A percentile compares a stretch with the other conserved stretches of the same genome.
These are phyloP conservation scores for Xylaria palmicola DNA, from an alignment of 495 filamentous ascomycete species.

Conservation along the genomic window DNA sequence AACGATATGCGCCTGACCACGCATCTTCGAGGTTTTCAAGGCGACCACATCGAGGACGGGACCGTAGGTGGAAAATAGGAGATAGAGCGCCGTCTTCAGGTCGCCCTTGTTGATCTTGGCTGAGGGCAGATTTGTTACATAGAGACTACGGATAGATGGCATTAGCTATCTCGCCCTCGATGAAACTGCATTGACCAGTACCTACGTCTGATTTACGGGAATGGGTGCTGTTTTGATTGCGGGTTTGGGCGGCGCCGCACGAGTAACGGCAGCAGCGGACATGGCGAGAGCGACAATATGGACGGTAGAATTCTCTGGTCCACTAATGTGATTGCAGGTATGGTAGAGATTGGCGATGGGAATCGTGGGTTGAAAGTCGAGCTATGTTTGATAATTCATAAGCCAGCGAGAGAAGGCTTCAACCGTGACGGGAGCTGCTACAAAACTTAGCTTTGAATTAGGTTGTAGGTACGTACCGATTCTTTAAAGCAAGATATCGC, in stretches of 20 bases:
- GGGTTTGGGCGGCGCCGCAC: constrained; percentile 23
- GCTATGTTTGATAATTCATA: background rate
- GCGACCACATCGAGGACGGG: constrained; percentile 92
- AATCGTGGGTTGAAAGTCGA: background rate
- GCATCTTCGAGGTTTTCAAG: constrained; percentile 83
- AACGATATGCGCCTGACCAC: constrained; percentile 91
- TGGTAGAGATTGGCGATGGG: background rate
- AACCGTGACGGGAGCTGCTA: background rate
- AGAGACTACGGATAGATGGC: constrained; percentile 57
- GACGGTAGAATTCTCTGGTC: background rate
- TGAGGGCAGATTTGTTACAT: constrained; percentile 77
- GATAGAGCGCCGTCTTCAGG: constrained; percentile 80
- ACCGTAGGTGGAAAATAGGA: constrained; percentile 90
- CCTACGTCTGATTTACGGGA: constrained; percentile 74
- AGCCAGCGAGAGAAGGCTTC: no score
- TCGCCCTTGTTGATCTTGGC: constrained; percentile 84
- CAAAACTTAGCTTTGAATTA: no score
- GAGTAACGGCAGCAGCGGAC: constrained; percentile 14
- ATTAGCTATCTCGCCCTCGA: constrained; percentile 32
- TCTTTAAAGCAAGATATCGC: no score
- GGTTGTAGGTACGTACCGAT: background rate
- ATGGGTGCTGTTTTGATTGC: constrained; percentile 43
- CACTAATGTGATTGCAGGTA: background rate
- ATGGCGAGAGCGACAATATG: constrained; percentile 15
- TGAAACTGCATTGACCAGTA: background rate